A percentile compares a stretch with the other conserved stretches of the same genome.
These are phyloP conservation scores for Flagelloscypha sp. DNA, from an alignment of 768 basidiomycete genomes.

Conservation along the genomic window DNA sequence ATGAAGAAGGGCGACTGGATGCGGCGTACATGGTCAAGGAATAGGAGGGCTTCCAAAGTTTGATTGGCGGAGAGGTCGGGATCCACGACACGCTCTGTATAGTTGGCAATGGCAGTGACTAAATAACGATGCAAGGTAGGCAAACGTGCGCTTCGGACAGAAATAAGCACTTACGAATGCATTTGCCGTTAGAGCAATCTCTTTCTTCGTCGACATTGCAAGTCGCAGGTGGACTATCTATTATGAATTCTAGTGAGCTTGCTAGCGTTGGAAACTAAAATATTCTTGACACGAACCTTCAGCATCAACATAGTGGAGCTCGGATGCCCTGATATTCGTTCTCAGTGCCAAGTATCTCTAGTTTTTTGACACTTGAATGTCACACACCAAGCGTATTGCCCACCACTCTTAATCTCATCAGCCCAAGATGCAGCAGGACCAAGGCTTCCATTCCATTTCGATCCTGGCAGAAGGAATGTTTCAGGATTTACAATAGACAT, in stretches of 20 bases:
- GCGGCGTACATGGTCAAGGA: slow-evolving; percentile 29
- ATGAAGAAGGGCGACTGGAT: slow-evolving; percentile 1
- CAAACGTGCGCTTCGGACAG: neutral
- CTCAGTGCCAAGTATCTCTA: slow-evolving; percentile 6
- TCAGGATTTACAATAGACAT: no score
- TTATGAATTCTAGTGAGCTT: slow-evolving; percentile 5
- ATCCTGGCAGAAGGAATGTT: no score
- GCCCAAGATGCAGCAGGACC: slow-evolving; percentile 46
- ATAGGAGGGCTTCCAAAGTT: slow-evolving; percentile 44
- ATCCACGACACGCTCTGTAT: slow-evolving; percentile 40
- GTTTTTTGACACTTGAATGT: neutral
- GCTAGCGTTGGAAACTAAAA: neutral
- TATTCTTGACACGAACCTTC: slow-evolving; percentile 17
- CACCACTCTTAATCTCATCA: no score
- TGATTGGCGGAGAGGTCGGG: slow-evolving; percentile 33
- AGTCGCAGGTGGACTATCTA: slow-evolving; percentile 34
- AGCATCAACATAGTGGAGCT: slow-evolving; percentile 45
- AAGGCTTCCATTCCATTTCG: slow-evolving; percentile 35
- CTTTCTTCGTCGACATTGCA: slow-evolving; percentile 42
- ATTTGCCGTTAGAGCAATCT: slow-evolving; percentile 31
- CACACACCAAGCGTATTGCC: slow-evolving; percentile 29
- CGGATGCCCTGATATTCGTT: slow-evolving; percentile 23
- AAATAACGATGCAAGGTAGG: neutral
- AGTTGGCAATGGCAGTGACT: slow-evolving; percentile 53
- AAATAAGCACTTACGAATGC: slow-evolving; percentile 16